Conservation (phyloP, 2,329 filamentous ascomycete genomes). For the Ilyonectria mors-panacis region DNA sequence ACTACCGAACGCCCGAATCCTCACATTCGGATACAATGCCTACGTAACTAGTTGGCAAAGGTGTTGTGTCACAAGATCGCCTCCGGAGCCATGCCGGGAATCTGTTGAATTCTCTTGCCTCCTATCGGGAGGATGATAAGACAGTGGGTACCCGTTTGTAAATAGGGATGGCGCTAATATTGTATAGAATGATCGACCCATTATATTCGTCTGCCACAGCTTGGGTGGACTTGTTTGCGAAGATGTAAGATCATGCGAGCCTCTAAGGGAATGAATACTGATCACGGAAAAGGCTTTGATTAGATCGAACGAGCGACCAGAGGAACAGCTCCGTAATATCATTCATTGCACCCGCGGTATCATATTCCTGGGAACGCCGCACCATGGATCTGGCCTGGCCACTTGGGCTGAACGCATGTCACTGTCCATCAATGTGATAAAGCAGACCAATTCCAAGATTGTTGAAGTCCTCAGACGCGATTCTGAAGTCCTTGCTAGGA, state of each 20-base stretch:
- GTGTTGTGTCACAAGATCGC: conserved; percentile 20
- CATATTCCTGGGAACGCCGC: conserved; percentile 38
- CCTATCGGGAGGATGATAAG: conserved; percentile 22
- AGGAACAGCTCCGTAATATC: conserved; percentile 33
- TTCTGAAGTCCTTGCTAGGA: conserved; percentile 33
- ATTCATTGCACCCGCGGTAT: conserved; percentile 24
- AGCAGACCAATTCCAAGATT: conserved; percentile 37
- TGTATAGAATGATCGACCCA: conserved; percentile 18
- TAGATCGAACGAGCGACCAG: conserved; percentile 21
- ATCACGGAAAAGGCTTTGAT: conserved; percentile 30
- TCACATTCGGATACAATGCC: conserved; percentile 36
- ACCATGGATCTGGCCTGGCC: conserved; percentile 35
- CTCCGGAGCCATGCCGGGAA: conserved; percentile 36
- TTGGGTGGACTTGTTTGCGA: conserved; percentile 29
- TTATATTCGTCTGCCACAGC: conserved; percentile 38
- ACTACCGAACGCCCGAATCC: conserved; percentile 16
- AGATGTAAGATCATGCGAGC: conserved; percentile 24
- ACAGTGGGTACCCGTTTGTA: conserved; percentile 15
- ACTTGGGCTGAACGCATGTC: conserved; percentile 31
- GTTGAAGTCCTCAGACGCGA: conserved; percentile 18
- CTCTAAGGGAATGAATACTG: neutral
- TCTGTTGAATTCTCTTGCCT: conserved; percentile 32
- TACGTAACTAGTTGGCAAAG: neutral
- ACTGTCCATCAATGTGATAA: conserved; percentile 27
- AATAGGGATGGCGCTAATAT: no score